Conservation (phyloP, 2,329 filamentous ascomycete genomes). For the Arthrobotrys sphaeroides region DNA sequence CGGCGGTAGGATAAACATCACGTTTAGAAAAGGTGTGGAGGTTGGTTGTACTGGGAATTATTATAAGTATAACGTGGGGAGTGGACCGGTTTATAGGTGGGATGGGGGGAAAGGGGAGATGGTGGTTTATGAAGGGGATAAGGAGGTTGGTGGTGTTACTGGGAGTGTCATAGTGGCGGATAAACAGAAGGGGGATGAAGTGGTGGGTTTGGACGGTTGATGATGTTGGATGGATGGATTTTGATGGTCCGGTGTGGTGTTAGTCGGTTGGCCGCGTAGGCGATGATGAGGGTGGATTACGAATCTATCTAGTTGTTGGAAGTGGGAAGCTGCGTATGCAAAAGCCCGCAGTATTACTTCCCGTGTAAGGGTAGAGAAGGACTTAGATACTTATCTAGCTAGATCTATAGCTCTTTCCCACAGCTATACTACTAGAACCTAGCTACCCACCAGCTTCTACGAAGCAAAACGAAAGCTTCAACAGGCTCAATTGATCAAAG, state of each 20-base stretch:
- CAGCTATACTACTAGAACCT: not conserved
- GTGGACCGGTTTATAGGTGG: conserved; percentile 38
- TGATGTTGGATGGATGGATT: not conserved
- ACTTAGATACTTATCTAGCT: too few species aligned
- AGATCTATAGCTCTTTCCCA: not conserved
- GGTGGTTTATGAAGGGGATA: not conserved
- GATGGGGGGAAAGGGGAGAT: conserved; percentile 21
- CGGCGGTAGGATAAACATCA: conserved; percentile 78
- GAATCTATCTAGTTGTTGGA: too few species aligned
- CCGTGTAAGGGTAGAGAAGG: too few species aligned
- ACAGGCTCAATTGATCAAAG: not conserved
- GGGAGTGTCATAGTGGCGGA: not conserved
- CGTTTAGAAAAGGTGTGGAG: conserved; percentile 76
- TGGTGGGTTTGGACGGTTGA: not conserved
- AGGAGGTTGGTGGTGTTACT: not conserved
- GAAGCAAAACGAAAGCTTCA: not conserved
- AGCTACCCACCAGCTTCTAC: not conserved
- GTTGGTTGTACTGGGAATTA: conserved; percentile 82
- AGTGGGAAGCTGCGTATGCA: too few species aligned
- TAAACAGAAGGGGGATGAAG: not conserved
- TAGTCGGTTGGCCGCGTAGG: too few species aligned
- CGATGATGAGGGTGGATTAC: too few species aligned
- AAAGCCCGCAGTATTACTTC: too few species aligned
- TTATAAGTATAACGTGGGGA: conserved; percentile 63
- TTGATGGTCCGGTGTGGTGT: not conserved